These are phyloP conservation scores for Pterocarpus macrocarpus DNA, from an alignment of 306 rosid species.

Conservation along the genomic window DNA sequence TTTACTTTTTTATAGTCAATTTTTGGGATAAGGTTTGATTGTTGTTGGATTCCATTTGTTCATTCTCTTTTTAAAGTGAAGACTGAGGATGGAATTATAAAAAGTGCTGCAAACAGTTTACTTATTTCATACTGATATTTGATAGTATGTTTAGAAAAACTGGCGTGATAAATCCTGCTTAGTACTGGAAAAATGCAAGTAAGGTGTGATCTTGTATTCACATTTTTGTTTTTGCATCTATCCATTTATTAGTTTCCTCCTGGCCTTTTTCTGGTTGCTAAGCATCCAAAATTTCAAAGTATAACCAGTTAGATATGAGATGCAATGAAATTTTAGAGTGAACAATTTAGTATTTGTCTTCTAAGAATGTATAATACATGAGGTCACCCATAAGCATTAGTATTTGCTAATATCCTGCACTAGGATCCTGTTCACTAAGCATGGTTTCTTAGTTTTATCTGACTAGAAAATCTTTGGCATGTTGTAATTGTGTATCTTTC, in stretches of 20 bases:
- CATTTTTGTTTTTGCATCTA: neutral
- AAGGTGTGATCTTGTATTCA: neutral
- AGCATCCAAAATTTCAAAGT: too few relatives aligned
- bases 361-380: too few relatives aligned
- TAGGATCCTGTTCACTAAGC: neutral
- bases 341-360: too few relatives aligned
- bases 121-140: neutral
- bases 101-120: neutral
- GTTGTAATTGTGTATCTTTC: neutral
- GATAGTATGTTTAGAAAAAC: neutral
- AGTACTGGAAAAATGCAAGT: neutral
- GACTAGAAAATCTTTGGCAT: constrained; percentile 10
- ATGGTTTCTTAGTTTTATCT: neutral
- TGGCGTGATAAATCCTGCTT: neutral
- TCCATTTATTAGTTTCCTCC: too few relatives aligned
- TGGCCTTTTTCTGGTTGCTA: too few relatives aligned
- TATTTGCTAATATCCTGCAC: neutral
- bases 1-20: neutral
- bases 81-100: neutral
- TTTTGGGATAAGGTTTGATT: neutral
- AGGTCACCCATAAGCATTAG: too few relatives aligned
- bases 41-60: neutral
- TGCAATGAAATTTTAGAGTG: too few relatives aligned
- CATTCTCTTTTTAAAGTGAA: constrained; percentile 11
- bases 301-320: too few relatives aligned